Conservation (phyloP, 2,329 filamentous ascomycete genomes). For the Nemania sp. region DNA sequence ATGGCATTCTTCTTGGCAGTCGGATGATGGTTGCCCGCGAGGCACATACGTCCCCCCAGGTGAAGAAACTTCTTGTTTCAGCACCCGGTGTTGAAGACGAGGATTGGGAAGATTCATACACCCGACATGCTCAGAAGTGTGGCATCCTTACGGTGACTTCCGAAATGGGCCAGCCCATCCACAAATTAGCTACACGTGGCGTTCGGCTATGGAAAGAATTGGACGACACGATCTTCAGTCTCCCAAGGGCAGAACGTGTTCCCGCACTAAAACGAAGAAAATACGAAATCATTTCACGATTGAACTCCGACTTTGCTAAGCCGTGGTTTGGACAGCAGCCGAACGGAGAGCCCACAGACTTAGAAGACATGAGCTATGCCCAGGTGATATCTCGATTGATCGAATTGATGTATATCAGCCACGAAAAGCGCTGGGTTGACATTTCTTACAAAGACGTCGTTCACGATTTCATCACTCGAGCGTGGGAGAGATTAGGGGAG, state of each 20-base stretch:
- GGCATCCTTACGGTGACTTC: constrained; percentile 96
- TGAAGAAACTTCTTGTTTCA: constrained; percentile 87
- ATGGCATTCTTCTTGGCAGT: constrained; percentile 87
- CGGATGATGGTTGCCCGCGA: constrained; percentile 96
- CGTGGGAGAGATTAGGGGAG: neutral
- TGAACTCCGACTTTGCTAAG: constrained; percentile 96
- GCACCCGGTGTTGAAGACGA: constrained; percentile 78
- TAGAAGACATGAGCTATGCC: constrained; percentile 94
- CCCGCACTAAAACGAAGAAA: constrained; percentile 77
- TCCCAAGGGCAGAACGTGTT: constrained; percentile 92
- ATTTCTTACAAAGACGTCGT: constrained; percentile 58
- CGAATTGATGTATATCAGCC: constrained; percentile 87
- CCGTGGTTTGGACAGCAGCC: constrained; percentile 93
- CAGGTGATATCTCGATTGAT: constrained; percentile 86
- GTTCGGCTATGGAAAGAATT: constrained; percentile 98
- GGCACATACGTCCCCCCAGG: constrained; percentile 80
- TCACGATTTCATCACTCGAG: neutral
- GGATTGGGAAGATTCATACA: constrained; percentile 86
- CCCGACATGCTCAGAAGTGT: constrained; percentile 72
- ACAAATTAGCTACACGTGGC: constrained; percentile 96
- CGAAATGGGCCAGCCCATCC: constrained; percentile 99
- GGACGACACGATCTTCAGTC: constrained; percentile 95
- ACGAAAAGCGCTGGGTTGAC: constrained; percentile 90
- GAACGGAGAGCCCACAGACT: constrained; percentile 76
- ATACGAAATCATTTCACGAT: constrained; percentile 88